Conservation (phyloP, 805 yeast species). For the Cephaloascus albidus region DNA sequence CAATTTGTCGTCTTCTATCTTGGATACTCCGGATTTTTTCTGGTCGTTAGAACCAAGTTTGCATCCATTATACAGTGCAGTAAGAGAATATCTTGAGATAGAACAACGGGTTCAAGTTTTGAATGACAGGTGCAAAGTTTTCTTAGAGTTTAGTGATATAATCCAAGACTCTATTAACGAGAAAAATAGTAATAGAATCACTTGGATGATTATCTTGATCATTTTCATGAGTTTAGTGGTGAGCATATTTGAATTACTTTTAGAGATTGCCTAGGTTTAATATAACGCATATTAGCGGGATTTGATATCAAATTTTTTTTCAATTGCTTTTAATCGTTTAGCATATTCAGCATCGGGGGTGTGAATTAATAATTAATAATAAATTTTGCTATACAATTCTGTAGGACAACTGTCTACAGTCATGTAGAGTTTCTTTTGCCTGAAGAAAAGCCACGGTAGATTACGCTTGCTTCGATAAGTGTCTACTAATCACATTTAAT, state of each 20-base stretch:
- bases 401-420: too few species aligned
- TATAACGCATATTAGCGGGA: background rate
- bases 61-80: slow-evolving; percentile 84
- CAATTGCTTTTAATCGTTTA: too few species aligned
- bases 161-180: slow-evolving; percentile 93
- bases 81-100: slow-evolving; percentile 87
- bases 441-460: too few species aligned
- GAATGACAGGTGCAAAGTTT: slow-evolving; percentile 89
- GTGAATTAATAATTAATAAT: too few species aligned
- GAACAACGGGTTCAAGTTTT: slow-evolving; percentile 91
- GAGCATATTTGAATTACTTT: slow-evolving; percentile 59
- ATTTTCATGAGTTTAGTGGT: slow-evolving; percentile 73
- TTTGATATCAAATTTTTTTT: too few species aligned
- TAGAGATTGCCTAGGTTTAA: slow-evolving; percentile 31
- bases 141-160: slow-evolving; percentile 86
- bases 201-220: slow-evolving; percentile 80
- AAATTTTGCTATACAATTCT: too few species aligned
- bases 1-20: slow-evolving; percentile 77
- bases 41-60: slow-evolving; percentile 94
- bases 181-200: slow-evolving; percentile 81
- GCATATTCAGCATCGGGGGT: too few species aligned
- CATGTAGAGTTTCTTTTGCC: too few species aligned
- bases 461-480: too few species aligned
- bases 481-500: too few species aligned
- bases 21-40: slow-evolving; percentile 93